phyloP scores from a whole-genome alignment of 1,284 basidiomycete genomes.

The Cronartium quercuum region DNA sequence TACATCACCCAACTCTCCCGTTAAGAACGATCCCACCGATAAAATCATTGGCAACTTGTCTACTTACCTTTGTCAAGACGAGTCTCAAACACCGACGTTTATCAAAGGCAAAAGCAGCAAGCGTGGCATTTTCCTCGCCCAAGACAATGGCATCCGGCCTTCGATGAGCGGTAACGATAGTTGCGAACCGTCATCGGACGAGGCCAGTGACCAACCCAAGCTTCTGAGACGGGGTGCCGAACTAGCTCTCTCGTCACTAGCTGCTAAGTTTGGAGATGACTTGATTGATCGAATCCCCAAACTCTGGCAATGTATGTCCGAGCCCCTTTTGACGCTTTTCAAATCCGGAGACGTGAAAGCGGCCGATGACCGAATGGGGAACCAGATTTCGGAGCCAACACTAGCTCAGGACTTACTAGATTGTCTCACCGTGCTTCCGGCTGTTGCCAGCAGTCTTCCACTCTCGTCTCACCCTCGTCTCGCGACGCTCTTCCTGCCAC shows the following conservation, averaged over 20 bases:
- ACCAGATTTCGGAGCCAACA: slow-evolving; percentile 43
- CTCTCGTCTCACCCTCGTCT: slow-evolving; percentile 65
- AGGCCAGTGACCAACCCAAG: slow-evolving; percentile 48
- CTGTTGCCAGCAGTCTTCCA: slow-evolving; percentile 70
- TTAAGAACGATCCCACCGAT: slow-evolving; percentile 60
- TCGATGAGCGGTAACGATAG: not conserved
- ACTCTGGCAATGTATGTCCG: slow-evolving; percentile 89
- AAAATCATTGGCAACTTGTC: slow-evolving; percentile 98
- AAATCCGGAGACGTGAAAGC: slow-evolving; percentile 52
- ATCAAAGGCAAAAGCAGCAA: slow-evolving; percentile 58
- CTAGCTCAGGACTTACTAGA: slow-evolving; percentile 86
- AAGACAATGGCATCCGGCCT: slow-evolving; percentile 43
- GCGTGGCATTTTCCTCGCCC: slow-evolving; percentile 73
- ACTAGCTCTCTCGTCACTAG: slow-evolving; percentile 72
- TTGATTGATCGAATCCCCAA: slow-evolving; percentile 74
- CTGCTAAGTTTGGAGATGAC: slow-evolving; percentile 65
- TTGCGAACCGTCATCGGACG: slow-evolving; percentile 34
- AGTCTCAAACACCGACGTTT: slow-evolving; percentile 82
- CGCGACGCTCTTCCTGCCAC: slow-evolving; percentile 65
- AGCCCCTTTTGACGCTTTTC: slow-evolving; percentile 67
- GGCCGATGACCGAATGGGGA: slow-evolving; percentile 59
- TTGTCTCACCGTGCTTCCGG: slow-evolving; percentile 79
- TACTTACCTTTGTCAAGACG: slow-evolving; percentile 91
- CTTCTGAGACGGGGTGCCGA: slow-evolving; percentile 71
- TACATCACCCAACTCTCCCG: slow-evolving; percentile 60